Percentiles rank a stretch among this genome's conserved stretches.
Conservation (phyloP, 169 alveolate genomes). For the Perkinsus marinus region DNA sequence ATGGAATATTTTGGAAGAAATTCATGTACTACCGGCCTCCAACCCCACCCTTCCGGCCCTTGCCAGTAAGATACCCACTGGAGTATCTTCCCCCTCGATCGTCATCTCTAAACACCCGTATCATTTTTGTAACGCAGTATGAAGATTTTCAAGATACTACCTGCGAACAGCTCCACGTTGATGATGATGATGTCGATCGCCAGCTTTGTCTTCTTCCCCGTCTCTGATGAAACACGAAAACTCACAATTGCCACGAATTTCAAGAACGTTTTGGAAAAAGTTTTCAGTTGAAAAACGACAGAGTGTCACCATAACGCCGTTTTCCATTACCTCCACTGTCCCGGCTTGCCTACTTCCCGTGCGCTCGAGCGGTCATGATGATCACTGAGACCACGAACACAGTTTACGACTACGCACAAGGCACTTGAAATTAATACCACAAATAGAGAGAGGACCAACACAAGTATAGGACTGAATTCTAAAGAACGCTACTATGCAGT, state of each 20-base stretch:
- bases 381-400: background rate
- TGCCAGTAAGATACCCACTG: background rate
- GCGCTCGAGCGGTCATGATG: background rate
- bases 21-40: background rate
- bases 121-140: background rate
- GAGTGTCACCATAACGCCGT: too few relatives aligned
- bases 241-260: too few relatives aligned
- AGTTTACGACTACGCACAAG: too few relatives aligned
- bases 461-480: too few relatives aligned
- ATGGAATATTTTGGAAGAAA: too few relatives aligned
- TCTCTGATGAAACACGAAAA: background rate
- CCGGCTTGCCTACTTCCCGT: background rate
- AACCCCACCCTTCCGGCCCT: background rate
- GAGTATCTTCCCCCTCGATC: background rate
- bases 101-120: background rate
- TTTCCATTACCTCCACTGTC: background rate
- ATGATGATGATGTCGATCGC: background rate
- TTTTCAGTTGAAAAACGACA: too few relatives aligned
- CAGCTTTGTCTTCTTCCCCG: background rate
- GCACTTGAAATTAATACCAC: too few relatives aligned
- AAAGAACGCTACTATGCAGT: too few relatives aligned
- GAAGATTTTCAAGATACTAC: background rate
- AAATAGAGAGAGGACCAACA: too few relatives aligned
- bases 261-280: too few relatives aligned
- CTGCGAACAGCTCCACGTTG: background rate